Conservation (phyloP, 2,329 filamentous ascomycete species). For the Paraconiothyrium brasiliense region DNA sequence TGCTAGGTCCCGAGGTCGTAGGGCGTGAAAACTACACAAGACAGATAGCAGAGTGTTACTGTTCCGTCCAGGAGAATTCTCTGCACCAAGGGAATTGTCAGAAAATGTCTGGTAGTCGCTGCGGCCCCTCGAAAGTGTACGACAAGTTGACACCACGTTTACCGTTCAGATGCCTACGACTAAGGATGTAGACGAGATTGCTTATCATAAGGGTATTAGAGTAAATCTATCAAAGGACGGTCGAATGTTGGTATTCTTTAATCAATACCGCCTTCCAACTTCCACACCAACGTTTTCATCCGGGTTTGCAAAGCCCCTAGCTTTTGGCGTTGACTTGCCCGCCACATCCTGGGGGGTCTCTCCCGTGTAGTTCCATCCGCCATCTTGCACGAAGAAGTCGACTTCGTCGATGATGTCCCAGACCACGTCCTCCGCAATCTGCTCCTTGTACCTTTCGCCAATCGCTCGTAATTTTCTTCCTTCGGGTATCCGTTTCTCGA, state of each 20-base stretch:
- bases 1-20: not conserved
- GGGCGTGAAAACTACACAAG: constrained; percentile 1
- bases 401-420: constrained; percentile 96
- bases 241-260: not conserved
- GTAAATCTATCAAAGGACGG: not conserved
- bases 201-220: not conserved
- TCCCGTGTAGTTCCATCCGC: constrained; percentile 55
- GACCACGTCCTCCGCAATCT: constrained; percentile 92
- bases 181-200: not conserved
- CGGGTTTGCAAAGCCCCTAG: constrained; percentile 48
- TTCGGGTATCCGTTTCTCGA: constrained; percentile 31
- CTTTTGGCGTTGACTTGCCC: constrained; percentile 47
- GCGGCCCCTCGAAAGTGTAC: too few relatives aligned
- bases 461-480: constrained; percentile 65
- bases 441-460: constrained; percentile 84
- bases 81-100: not conserved
- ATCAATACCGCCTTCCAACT: constrained; percentile 46
- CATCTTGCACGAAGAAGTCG: constrained; percentile 83
- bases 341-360: constrained; percentile 43
- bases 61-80: not conserved
- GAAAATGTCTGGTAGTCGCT: not conserved
- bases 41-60: not conserved
- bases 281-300: constrained; percentile 50
- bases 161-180: not conserved
- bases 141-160: too few relatives aligned